phyloP scores from a whole-genome alignment of 192 early-diverging fungal species.

The Coemansia sp. region DNA sequence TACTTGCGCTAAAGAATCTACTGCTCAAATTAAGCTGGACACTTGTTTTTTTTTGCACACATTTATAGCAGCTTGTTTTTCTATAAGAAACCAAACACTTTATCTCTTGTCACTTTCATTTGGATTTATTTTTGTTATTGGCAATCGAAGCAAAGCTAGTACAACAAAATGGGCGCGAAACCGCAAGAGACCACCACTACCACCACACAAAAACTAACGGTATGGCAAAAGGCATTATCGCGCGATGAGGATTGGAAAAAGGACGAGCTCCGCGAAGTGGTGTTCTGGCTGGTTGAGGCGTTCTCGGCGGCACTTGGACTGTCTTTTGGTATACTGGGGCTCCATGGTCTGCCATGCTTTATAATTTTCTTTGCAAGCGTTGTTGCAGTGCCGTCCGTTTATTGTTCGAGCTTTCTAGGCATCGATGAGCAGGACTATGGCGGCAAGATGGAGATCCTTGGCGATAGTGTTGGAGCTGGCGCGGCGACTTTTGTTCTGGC shows the following conservation, averaged over 20 bases:
- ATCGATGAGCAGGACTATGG: constrained; percentile 50
- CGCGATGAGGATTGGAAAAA: constrained; percentile 50
- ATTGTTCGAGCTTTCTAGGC: constrained; percentile 38
- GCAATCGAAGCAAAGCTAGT: not conserved
- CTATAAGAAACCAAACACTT: not conserved
- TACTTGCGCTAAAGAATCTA: constrained; percentile 78
- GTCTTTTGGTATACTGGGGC: constrained; percentile 25
- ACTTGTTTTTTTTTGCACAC: not conserved
- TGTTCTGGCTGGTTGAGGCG: constrained; percentile 42
- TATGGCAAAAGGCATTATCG: constrained; percentile 45
- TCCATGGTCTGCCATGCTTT: constrained; percentile 36
- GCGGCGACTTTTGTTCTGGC: constrained; percentile 39
- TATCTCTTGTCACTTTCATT: not conserved
- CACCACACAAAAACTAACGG: constrained; percentile 10
- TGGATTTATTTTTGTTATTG: not conserved
- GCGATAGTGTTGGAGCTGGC: constrained; percentile 43
- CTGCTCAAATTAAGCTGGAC: too few species aligned
- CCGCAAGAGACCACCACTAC: constrained; percentile 1
- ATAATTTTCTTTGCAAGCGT: constrained; percentile 28
- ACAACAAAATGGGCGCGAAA: constrained; percentile 7
- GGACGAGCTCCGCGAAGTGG: constrained; percentile 41
- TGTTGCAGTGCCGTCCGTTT: constrained; percentile 35
- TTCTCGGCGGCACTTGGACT: constrained; percentile 29
- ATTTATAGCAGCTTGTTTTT: too few species aligned
- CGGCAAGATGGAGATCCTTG: constrained; percentile 53